phyloP scores from a whole-genome alignment of 108 stramenopile genomes.

The Schizochytrium sp. region DNA sequence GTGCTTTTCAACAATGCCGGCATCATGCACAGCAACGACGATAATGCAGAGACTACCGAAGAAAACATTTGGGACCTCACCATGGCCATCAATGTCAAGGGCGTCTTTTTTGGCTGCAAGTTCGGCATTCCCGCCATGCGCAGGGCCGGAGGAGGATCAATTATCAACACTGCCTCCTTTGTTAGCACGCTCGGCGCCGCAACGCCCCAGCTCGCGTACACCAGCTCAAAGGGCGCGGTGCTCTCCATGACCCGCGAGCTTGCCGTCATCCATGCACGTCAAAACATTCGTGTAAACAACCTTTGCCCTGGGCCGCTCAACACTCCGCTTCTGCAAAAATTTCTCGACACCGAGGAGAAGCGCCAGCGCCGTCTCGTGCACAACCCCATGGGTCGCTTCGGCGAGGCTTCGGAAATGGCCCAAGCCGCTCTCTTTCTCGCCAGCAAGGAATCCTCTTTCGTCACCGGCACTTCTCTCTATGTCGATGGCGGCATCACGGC shows the following conservation, averaged over 20 bases:
- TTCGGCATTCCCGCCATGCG: not conserved
- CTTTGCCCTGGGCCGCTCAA: slow-evolving; percentile 17
- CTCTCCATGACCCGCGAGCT: not conserved
- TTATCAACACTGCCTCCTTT: not conserved
- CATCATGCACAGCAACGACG: slow-evolving; percentile 18
- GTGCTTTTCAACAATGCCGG: slow-evolving; percentile 20
- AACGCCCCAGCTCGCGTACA: slow-evolving; percentile 7
- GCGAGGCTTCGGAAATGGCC: not conserved
- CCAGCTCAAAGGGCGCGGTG: slow-evolving; percentile 9
- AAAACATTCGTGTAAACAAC: slow-evolving; percentile 19
- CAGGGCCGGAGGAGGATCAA: not conserved
- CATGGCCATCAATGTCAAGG: slow-evolving; percentile 9
- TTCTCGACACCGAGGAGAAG: not conserved
- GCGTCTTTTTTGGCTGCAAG: not conserved
- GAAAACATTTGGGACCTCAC: slow-evolving; percentile 16
- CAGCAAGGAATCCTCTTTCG: slow-evolving; percentile 4
- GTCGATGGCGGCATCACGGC: slow-evolving; percentile 22
- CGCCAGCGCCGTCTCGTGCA: not conserved
- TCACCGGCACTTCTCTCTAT: not conserved
- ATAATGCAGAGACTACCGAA: not conserved
- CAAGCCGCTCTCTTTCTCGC: slow-evolving; percentile 18
- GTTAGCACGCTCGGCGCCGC: not conserved
- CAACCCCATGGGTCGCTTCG: slow-evolving; percentile 1
- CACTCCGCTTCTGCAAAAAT: not conserved
- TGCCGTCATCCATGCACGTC: not conserved